A percentile compares a stretch with the other conserved stretches of the same genome.
Conservation (phyloP, 345 rosid species). For the Draba incana region DNA sequence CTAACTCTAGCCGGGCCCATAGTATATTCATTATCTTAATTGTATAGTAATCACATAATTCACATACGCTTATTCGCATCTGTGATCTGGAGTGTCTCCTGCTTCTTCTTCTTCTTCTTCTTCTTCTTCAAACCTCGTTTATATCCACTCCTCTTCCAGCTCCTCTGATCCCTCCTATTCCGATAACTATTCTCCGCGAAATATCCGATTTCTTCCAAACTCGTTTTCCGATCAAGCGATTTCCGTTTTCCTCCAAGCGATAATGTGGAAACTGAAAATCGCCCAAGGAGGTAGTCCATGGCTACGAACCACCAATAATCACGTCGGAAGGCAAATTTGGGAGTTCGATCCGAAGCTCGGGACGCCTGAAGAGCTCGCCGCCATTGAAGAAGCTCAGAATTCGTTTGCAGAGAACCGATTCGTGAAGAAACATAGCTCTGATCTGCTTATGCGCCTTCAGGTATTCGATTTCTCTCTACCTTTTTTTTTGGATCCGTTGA, state of each 20-base stretch:
- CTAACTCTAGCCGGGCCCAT: background rate
- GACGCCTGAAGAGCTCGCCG: slow-evolving; percentile 63
- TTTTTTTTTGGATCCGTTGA: background rate
- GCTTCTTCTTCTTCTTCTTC: too few relatives aligned
- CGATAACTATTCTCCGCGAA: background rate
- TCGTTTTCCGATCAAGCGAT: background rate
- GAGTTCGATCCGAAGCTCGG: slow-evolving; percentile 77
- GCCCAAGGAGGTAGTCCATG: slow-evolving; percentile 82
- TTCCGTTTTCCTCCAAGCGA: background rate
- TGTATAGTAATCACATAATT: background rate
- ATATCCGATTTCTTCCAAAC: background rate
- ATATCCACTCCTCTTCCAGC: background rate
- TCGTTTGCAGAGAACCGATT: slow-evolving; percentile 62
- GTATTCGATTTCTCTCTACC: slow-evolving; percentile 44
- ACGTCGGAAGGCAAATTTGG: slow-evolving; percentile 85
- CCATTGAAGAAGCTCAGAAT: slow-evolving; percentile 63
- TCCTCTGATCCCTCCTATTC: background rate
- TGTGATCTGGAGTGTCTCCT: background rate
- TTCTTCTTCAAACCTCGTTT: slow-evolving; percentile 13
- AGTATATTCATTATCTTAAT: background rate
- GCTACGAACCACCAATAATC: slow-evolving; percentile 68
- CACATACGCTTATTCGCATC: background rate
- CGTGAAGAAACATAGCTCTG: slow-evolving; percentile 74
- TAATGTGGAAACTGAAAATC: slow-evolving; percentile 91
- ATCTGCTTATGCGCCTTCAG: slow-evolving; percentile 91